These are phyloP conservation scores for Peronospora belbahrii DNA, from an alignment of 352 stramenopile species.

Conservation along the genomic window DNA sequence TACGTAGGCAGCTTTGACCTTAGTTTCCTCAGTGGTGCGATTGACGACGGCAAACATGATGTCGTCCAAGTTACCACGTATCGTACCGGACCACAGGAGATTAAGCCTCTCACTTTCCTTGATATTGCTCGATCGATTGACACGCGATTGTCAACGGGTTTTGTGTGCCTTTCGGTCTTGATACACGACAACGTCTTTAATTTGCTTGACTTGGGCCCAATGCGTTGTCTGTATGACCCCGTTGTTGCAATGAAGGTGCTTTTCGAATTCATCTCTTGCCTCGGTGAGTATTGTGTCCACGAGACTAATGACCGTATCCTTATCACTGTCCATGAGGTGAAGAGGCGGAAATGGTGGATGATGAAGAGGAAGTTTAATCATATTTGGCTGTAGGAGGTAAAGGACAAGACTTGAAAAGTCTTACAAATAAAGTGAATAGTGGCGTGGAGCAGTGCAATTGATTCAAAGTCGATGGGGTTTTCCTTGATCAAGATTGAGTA, in stretches of 20 bases:
- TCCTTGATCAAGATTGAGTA: too few species aligned
- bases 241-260: slow-evolving; percentile 10
- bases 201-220: slow-evolving; percentile 32
- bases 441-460: too few species aligned
- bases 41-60: slow-evolving; percentile 32
- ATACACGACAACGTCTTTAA: slow-evolving; percentile 31
- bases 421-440: too few species aligned
- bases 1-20: slow-evolving; percentile 28
- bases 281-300: slow-evolving; percentile 20
- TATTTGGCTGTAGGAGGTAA: slow-evolving; percentile 7
- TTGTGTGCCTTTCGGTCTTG: slow-evolving; percentile 25
- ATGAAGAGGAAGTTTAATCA: slow-evolving; percentile 29
- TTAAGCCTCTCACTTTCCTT: slow-evolving; percentile 19
- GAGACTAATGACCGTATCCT: slow-evolving; percentile 20
- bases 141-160: slow-evolving; percentile 17
- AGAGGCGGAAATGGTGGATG: slow-evolving; percentile 28
- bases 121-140: slow-evolving; percentile 2
- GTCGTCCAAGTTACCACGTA: slow-evolving; percentile 33
- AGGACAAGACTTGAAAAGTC: too few species aligned
- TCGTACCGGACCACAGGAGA: slow-evolving; percentile 33
- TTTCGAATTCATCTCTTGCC: slow-evolving; percentile 25
- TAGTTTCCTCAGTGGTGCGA: slow-evolving; percentile 19
- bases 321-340: slow-evolving; percentile 20
- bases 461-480: too few species aligned
- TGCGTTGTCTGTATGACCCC: slow-evolving; percentile 19